These are phyloP conservation scores for Ramaria rubella DNA, from an alignment of 768 basidiomycete species.

Conservation along the genomic window DNA sequence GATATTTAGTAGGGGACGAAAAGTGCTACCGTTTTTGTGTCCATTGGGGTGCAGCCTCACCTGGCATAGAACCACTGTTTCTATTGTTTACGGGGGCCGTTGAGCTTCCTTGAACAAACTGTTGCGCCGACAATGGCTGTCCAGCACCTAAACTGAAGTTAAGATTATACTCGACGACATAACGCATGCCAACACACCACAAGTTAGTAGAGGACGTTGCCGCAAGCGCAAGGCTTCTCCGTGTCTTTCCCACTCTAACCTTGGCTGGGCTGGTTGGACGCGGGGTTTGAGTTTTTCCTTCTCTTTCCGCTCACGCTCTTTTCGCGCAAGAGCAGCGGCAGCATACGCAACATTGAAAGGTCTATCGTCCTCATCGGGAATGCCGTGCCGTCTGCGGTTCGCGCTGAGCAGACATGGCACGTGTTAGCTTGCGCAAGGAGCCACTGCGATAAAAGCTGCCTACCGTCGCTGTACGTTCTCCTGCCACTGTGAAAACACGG, in stretches of 20 bases:
- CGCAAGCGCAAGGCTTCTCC: not conserved
- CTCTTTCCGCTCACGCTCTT: conserved; percentile 44
- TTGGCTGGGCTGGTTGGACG: conserved; percentile 24
- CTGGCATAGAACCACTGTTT: not conserved
- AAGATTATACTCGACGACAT: not conserved
- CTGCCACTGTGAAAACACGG: conserved; percentile 13
- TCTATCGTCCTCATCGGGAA: conserved; percentile 74
- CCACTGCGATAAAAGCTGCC: not conserved
- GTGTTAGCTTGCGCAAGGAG: not conserved
- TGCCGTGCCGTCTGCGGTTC: conserved; percentile 63
- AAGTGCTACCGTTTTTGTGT: too few species aligned
- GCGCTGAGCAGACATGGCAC: conserved; percentile 6
- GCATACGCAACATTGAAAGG: conserved; percentile 87
- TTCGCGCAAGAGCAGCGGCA: conserved; percentile 51
- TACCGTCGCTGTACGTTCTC: conserved; percentile 8
- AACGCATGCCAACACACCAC: not conserved
- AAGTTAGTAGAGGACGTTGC: not conserved
- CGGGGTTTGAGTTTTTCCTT: conserved; percentile 24
- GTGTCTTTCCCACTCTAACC: conserved; percentile 31
- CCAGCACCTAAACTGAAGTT: not conserved
- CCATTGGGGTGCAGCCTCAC: not conserved
- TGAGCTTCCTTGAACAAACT: not conserved
- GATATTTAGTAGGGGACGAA: too few species aligned
- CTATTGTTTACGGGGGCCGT: not conserved
- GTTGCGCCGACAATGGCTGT: not conserved